These are phyloP conservation scores for Lasiosphaeris hirsuta DNA, from an alignment of 495 filamentous ascomycete species.

Conservation along the genomic window DNA sequence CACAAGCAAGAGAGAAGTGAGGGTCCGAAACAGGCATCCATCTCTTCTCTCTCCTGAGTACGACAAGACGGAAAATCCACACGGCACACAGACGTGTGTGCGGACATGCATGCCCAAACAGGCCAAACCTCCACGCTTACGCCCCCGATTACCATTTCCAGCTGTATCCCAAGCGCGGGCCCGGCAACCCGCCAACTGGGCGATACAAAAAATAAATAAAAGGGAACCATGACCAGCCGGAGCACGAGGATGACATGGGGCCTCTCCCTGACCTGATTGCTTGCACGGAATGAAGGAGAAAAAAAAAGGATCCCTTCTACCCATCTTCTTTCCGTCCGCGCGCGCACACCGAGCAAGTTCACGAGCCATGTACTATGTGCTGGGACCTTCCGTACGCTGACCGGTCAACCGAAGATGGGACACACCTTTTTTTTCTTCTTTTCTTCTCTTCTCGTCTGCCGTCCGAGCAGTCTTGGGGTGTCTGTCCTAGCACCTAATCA, in stretches of 20 bases:
- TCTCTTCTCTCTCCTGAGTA: no score
- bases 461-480: no score
- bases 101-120: no score
- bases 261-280: background rate
- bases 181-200: background rate
- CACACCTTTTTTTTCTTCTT: background rate
- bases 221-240: background rate
- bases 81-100: no score
- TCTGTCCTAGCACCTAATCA: background rate
- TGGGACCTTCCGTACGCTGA: background rate
- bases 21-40: no score
- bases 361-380: background rate
- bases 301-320: no score
- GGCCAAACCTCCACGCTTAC: no score
- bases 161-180: background rate
- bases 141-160: background rate
- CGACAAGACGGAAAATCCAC: no score
- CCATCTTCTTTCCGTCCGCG: no score
- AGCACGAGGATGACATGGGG: background rate
- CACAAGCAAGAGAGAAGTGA: no score
- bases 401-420: conserved; percentile 3
- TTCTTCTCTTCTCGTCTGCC: background rate
- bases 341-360: background rate
- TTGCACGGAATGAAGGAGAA: no score
- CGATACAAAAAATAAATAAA: background rate